phyloP scores from a whole-genome alignment of 2,329 filamentous ascomycete genomes.

The Corniculantispora saksenae region DNA sequence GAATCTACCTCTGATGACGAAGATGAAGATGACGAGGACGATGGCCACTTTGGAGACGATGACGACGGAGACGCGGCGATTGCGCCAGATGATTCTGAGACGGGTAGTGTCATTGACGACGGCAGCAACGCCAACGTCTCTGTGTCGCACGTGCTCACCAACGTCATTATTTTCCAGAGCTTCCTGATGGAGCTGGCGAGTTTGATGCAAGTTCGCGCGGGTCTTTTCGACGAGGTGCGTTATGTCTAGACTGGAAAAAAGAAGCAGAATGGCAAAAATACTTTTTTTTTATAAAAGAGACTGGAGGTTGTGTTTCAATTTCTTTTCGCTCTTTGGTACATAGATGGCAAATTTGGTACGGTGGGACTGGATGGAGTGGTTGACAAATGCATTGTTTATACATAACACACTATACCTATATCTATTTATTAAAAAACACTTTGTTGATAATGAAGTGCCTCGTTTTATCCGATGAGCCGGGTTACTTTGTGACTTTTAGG shows the following conservation, averaged over 20 bases:
- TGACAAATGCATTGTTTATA: constrained; percentile 1
- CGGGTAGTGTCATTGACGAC: constrained; percentile 26
- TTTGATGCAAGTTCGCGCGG: constrained; percentile 72
- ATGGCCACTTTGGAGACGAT: constrained; percentile 20
- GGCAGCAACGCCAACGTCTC: constrained; percentile 52
- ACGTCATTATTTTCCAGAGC: constrained; percentile 76
- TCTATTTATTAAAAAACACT: not conserved
- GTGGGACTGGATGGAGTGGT: not conserved
- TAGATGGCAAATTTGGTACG: not conserved
- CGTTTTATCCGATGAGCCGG: no score
- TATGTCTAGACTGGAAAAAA: constrained; percentile 41
- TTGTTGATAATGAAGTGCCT: not conserved
- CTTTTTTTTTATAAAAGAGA: no score
- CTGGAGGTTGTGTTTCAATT: not conserved
- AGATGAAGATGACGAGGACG: constrained; percentile 26
- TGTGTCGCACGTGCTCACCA: constrained; percentile 77
- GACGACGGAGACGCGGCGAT: constrained; percentile 23
- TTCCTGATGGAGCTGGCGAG: constrained; percentile 78
- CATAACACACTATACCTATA: not conserved
- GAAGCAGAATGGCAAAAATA: no score
- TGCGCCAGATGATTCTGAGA: constrained; percentile 29
- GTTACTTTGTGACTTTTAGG: no score
- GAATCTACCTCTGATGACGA: constrained; percentile 11
- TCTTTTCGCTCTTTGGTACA: not conserved
- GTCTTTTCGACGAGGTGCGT: constrained; percentile 74